Evolutionary conservation across 2,329 filamentous ascomycete species (phyloP).

Genomic region (Rugonectria rugulosa): DNA sequence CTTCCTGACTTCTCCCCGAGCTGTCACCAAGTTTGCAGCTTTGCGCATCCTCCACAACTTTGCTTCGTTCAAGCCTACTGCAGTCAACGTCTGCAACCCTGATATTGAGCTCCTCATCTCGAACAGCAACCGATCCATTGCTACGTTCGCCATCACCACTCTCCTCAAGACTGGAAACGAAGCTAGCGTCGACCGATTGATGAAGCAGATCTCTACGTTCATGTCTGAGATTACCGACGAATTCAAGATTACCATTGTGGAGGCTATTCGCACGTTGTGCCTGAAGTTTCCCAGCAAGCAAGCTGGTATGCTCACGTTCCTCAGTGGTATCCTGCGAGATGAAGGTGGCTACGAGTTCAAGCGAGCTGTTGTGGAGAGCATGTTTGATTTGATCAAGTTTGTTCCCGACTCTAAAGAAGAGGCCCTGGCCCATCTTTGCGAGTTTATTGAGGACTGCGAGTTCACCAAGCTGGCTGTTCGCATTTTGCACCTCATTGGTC

Average conservation of each 20-base stretch:
- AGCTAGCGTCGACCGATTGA: constrained; percentile 92
- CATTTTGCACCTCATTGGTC: constrained; percentile 90
- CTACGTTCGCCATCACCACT: constrained; percentile 97
- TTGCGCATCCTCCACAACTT: constrained; percentile 97
- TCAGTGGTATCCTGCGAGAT: constrained; percentile 94
- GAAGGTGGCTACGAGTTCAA: constrained; percentile 99
- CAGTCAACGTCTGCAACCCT: constrained; percentile 92
- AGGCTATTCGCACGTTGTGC: constrained; percentile 94
- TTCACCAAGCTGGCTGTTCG: constrained; percentile 98
- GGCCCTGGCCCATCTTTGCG: constrained; percentile 92
- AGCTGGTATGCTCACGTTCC: constrained; percentile 95
- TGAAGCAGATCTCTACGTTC: constrained; percentile 98
- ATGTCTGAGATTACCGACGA: constrained; percentile 99
- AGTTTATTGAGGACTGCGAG: constrained; percentile 99
- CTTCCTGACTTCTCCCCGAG: constrained; percentile 93
- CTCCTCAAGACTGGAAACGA: constrained; percentile 98
- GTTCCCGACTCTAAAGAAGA: constrained; percentile 85
- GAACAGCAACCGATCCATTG: constrained; percentile 96
- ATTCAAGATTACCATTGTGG: constrained; percentile 99
- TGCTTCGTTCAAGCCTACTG: constrained; percentile 93
- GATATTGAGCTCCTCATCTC: constrained; percentile 97
- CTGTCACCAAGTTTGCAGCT: constrained; percentile 96
- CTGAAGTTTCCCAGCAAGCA: constrained; percentile 99
- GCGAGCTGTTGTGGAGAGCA: constrained; percentile 95
- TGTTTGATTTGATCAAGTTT: constrained; percentile 99